Evolutionary conservation across 805 yeast species (phyloP).

Genomic region (Candida yuanshanica): DNA sequence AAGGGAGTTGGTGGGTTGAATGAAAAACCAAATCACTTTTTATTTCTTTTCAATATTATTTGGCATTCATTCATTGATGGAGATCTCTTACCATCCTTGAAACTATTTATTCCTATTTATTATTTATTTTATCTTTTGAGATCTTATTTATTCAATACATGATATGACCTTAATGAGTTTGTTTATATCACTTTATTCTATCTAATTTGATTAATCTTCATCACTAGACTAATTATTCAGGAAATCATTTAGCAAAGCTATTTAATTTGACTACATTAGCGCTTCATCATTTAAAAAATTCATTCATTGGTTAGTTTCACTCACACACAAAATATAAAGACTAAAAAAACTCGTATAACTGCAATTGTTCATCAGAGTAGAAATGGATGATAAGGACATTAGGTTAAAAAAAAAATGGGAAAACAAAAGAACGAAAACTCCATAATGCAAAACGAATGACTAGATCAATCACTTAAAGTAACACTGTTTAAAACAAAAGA

Average conservation of each 20-base stretch:
- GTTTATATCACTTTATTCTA: too few relatives aligned
- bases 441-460: not conserved
- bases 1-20: constrained; percentile 22
- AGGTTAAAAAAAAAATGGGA: not conserved
- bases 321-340: not conserved
- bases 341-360: not conserved
- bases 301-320: too few relatives aligned
- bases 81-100: not conserved
- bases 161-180: too few relatives aligned
- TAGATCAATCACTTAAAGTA: too few relatives aligned
- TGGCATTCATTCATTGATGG: constrained; percentile 1
- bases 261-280: too few relatives aligned
- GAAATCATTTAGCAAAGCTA: too few relatives aligned
- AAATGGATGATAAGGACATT: too few relatives aligned
- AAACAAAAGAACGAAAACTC: not conserved
- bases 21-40: not conserved
- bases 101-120: constrained; percentile 5
- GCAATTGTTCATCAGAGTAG: not conserved
- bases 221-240: too few relatives aligned
- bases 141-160: constrained; percentile 4
- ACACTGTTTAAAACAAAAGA: too few relatives aligned
- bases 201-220: too few relatives aligned
- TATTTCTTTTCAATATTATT: not conserved
- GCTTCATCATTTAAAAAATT: too few relatives aligned
- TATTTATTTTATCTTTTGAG: constrained; percentile 5